Evolutionary conservation across 78 protist species (phyloP), one percentile per base, ranked within the genome.

Genomic region (Dictyostelium intermedium): DNA sequence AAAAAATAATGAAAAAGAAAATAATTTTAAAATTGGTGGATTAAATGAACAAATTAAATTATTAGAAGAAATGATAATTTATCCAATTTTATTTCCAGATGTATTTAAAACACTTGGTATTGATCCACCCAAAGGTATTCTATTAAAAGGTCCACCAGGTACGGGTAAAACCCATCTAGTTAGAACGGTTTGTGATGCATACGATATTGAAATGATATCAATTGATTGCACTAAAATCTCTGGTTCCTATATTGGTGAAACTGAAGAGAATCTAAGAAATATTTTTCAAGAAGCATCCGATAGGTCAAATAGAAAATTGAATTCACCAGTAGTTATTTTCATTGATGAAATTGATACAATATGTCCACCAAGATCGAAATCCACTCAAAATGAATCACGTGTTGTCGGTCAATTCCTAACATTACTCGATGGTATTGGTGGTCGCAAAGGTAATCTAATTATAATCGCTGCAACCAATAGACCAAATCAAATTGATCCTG

Each of bases 141-240:
- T 99, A 41, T 66, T 99, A 94, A 99, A 84, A 39, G 99, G 99
- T 9, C 99, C 99, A 11, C 99, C 99, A 0, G 99, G 99, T 13
- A 87, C 98, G 9, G 99, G 99, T 45, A 99, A 99, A 98, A 99
- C 99, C 1, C 96, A 99, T 84, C 93, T 99, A 23, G 99, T 99
- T 8, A 97, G 99, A 32, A 99, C 99, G 5, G 99, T 99, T 73
- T 99, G 99, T 87, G 98, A 98, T 87, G 99, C 99, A 93, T 99
- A 99, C 23, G 99, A 99, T 25, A 99, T 99, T 25, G 97, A 98
- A 97, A 98, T 99, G 98, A 97, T 98, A 93, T 91, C 98, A 56
- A 98, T 99, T 98, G 99, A 99, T 97, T 99, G 99, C 7, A 60
- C 92, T 0, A 82, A 84, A 83, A 76, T 87, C 30, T 34, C 66